phyloP scores from a whole-genome alignment of 2,329 filamentous ascomycete species.

The Colletotrichum cordylinicola region DNA sequence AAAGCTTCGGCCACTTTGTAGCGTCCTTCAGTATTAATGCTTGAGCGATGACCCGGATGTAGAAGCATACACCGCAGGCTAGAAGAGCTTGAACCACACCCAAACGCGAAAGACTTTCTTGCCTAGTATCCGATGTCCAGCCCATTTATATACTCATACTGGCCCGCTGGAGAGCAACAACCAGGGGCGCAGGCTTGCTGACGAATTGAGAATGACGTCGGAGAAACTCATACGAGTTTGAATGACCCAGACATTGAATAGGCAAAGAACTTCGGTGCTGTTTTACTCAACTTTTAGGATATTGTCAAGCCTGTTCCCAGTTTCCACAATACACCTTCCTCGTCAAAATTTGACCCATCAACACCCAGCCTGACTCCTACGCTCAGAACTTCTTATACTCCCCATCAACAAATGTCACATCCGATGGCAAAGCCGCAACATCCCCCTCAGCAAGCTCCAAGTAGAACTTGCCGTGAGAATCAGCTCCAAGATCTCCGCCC shows the following conservation, averaged over 20 bases:
- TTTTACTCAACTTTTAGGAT: background rate
- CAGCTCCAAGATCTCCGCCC: background rate
- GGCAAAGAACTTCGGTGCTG: background rate
- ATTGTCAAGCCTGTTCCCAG: background rate
- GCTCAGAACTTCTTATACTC: conserved; percentile 13
- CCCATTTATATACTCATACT: too few relatives aligned
- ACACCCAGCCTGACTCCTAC: background rate
- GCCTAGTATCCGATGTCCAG: too few relatives aligned
- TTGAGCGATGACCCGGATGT: background rate
- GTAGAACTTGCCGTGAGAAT: conserved; percentile 15
- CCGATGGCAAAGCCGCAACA: background rate
- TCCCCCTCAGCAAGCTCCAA: conserved; percentile 7
- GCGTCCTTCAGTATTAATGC: background rate
- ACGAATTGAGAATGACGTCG: too few relatives aligned
- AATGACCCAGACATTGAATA: too few relatives aligned
- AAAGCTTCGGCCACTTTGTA: too few relatives aligned
- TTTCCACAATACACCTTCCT: background rate
- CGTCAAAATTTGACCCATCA: fast-evolving
- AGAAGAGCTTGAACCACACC: too few relatives aligned
- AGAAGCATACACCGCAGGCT: too few relatives aligned
- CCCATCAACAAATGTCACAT: conserved; percentile 5
- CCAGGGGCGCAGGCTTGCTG: too few relatives aligned
- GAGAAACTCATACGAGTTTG: too few relatives aligned
- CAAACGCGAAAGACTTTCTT: too few relatives aligned
- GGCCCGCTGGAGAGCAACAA: too few relatives aligned